A percentile compares a stretch with the other conserved stretches of the same genome.
Conservation (phyloP, 106 monocot genomes). For the Dioscorea zingiberensis region DNA sequence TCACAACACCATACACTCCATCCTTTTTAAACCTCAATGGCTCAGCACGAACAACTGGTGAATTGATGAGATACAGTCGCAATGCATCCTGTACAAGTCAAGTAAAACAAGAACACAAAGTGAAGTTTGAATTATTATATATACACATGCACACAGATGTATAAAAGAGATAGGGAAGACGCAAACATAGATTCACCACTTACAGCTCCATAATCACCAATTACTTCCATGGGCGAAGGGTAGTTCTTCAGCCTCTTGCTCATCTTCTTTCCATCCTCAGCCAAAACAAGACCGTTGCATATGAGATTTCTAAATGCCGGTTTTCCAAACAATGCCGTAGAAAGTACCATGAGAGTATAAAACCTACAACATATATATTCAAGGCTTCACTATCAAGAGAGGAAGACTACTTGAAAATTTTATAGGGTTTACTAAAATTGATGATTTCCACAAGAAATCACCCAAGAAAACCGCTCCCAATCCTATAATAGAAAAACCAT, state of each 20-base stretch:
- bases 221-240: constrained; percentile 91
- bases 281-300: constrained; percentile 95
- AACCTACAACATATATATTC: constrained; percentile 49
- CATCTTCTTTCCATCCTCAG: constrained; percentile 99
- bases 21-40: constrained; percentile 83
- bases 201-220: constrained; percentile 90
- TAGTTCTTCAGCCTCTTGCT: constrained; percentile 92
- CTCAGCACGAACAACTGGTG: constrained; percentile 95
- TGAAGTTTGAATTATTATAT: too few species aligned
- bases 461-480: too few species aligned
- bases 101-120: too few species aligned
- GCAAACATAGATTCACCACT: constrained; percentile 17
- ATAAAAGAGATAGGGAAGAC: not conserved
- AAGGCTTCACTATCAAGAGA: too few species aligned
- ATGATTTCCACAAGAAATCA: too few species aligned
- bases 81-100: constrained; percentile 67
- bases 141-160: too few species aligned
- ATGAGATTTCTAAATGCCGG: constrained; percentile 97
- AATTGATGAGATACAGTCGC: constrained; percentile 89
- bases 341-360: constrained; percentile 96
- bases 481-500: too few species aligned
- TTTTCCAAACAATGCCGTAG: constrained; percentile 93
- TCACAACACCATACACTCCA: constrained; percentile 89
- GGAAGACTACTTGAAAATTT: too few species aligned
- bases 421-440: too few species aligned